Evolutionary conservation across 345 rosid genomes (phyloP).

Genomic region (Dipteronia dyeriana): DNA sequence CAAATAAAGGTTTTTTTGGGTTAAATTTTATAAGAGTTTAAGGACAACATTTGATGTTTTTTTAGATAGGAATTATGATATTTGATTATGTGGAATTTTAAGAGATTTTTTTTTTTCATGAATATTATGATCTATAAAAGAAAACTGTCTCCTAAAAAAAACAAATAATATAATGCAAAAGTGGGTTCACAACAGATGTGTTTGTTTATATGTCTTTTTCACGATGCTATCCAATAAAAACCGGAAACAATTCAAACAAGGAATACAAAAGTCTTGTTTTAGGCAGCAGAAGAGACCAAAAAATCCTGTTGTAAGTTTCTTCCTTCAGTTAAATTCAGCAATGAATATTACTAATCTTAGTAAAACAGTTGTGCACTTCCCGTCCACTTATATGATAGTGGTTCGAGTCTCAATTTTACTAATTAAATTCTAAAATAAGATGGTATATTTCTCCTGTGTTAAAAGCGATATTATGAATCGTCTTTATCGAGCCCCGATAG

Average conservation of each 20-base stretch:
- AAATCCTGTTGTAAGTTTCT: not conserved
- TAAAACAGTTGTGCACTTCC: too few species aligned
- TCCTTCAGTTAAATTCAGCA: not conserved
- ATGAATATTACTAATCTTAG: too few species aligned
- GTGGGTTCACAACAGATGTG: not conserved
- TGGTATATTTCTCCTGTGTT: too few species aligned
- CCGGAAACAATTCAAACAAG: not conserved
- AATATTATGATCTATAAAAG: too few species aligned
- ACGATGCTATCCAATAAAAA: not conserved
- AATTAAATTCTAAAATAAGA: too few species aligned
- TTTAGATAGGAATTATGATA: not conserved
- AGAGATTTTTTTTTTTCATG: not conserved
- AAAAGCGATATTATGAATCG: too few species aligned
- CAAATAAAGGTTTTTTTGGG: too few species aligned
- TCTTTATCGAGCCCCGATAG: too few species aligned
- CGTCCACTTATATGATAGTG: too few species aligned
- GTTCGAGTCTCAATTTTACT: too few species aligned
- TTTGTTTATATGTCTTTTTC: constrained; percentile 7
- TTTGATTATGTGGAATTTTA: not conserved
- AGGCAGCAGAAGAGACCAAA: not conserved
- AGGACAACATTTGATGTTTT: not conserved
- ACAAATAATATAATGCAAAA: not conserved
- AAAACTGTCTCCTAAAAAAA: not conserved
- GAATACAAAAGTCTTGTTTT: not conserved
- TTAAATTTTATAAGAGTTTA: too few species aligned